phyloP scores from a whole-genome alignment of 2,329 filamentous ascomycete genomes.

The Pseudogymnoascus pannorum region DNA sequence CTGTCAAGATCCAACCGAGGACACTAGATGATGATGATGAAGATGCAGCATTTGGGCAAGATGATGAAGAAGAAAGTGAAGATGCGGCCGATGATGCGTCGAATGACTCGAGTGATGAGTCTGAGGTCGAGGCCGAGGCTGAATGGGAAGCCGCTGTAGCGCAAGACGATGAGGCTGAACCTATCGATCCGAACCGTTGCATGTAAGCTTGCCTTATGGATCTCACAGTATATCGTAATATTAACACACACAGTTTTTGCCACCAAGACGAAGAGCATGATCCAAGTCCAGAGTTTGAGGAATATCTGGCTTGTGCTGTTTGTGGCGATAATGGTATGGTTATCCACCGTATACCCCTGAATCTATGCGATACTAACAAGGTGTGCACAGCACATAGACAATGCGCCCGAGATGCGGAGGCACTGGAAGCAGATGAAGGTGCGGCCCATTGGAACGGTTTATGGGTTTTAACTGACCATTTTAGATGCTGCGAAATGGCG shows the following conservation, averaged over 20 bases:
- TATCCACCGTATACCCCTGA: not conserved
- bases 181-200: conserved; percentile 51
- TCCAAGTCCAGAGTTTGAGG: conserved; percentile 72
- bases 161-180: conserved; percentile 46
- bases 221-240: conserved; percentile 16
- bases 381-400: conserved; percentile 73
- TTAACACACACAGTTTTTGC: conserved; percentile 61
- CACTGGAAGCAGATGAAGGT: conserved; percentile 58
- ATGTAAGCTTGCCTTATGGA: conserved; percentile 43
- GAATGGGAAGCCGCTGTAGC: conserved; percentile 47
- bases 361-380: conserved; percentile 20
- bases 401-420: conserved; percentile 70
- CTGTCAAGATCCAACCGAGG: conserved; percentile 29
- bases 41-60: conserved; percentile 27
- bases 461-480: conserved; percentile 14
- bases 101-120: conserved; percentile 41
- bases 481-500: conserved; percentile 48
- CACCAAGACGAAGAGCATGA: conserved; percentile 76
- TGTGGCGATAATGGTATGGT: conserved; percentile 16
- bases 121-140: conserved; percentile 45
- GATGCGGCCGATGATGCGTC: conserved; percentile 22
- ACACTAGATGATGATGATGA: conserved; percentile 32
- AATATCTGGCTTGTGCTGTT: conserved; percentile 50
- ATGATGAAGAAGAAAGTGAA: conserved; percentile 25
- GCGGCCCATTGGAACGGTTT: conserved; percentile 29